Evolutionary conservation across 257 asterid species (phyloP), one percentile per base, ranked within the genome.

Genomic region (Nicotiana otophora): DNA sequence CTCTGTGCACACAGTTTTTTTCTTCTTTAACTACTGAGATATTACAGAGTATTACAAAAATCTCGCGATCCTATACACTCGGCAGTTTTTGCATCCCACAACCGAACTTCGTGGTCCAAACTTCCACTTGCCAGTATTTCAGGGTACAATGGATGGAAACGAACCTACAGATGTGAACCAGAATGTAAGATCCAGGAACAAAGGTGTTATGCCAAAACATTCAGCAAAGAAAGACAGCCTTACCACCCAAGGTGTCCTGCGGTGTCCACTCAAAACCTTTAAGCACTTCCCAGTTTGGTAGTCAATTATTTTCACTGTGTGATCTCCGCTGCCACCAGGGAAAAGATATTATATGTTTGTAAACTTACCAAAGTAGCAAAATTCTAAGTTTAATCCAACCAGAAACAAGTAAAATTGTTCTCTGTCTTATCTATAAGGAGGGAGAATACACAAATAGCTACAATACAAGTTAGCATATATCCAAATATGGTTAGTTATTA

Each of bases 161-260:
- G 90, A 81, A 95, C 99, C 99, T 95, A 91, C 85, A 91, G 75
- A 81, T 79, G 87, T 81, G 84, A 84, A 75, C 16, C 63, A 77
- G 79, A 75, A 89, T 28, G 34, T 85, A 48, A 81, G 84, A 85
- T 76, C 81, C 76, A 78, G 81, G 61, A 69, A 51, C 63, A 51
- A 51, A 75, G 80, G 63, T 74, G 63, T 26, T 51, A 72, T 51
- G 17, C 46, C 80, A 51, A 75, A 23, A 51, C 16, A 75, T 28
- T 75, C 76, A 19, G 51, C 66, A 28, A 54, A 78, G 69, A 84
- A 86, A 85, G 83, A 83, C 48, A 83, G 84, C 53, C 92, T 89
- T 89, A 96, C 99, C 98, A 94, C 99, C 99, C 99, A 96, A 69
- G 99, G 99, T 58, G 99, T 96, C 88, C 99, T 92, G 82, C 98